Conservation (phyloP, 805 yeast genomes). For the Spathaspora passalidarum region DNA sequence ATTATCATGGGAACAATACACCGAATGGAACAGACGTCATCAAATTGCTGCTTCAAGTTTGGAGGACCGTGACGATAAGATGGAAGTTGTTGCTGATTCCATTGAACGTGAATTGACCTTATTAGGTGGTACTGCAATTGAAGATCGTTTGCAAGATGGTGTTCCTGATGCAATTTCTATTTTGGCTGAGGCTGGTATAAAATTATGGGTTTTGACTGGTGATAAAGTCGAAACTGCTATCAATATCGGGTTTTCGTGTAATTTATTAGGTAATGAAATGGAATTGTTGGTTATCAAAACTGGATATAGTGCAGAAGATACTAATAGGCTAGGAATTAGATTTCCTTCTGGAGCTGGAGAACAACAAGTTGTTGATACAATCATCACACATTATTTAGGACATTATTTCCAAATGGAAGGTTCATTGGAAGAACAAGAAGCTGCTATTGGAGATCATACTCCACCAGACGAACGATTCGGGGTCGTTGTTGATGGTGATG, state of each 20-base stretch:
- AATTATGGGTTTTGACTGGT: constrained; percentile 84
- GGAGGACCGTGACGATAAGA: constrained; percentile 60
- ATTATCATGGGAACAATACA: constrained; percentile 58
- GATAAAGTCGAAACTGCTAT: constrained; percentile 90
- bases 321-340: constrained; percentile 15
- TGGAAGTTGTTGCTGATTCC: constrained; percentile 73
- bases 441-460: constrained; percentile 53
- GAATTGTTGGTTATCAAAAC: constrained; percentile 59
- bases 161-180: constrained; percentile 78
- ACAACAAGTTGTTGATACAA: constrained; percentile 39
- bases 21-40: constrained; percentile 61
- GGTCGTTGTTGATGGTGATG: constrained; percentile 78
- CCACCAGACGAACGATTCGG: constrained; percentile 69
- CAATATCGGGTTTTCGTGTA: constrained; percentile 84
- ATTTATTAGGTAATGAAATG: constrained; percentile 72
- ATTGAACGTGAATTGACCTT: constrained; percentile 65
- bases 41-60: constrained; percentile 65
- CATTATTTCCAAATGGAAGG: constrained; percentile 59
- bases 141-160: constrained; percentile 81
- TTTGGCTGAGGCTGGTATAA: constrained; percentile 73
- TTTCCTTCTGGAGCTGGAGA: constrained; percentile 21
- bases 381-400: constrained; percentile 51
- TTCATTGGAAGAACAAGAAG: constrained; percentile 51
- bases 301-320: constrained; percentile 25
- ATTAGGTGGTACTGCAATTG: constrained; percentile 84